Base-by-base conservation (phyloP, 2,329 filamentous ascomycete species). In the Fusarium sp. region DNA sequence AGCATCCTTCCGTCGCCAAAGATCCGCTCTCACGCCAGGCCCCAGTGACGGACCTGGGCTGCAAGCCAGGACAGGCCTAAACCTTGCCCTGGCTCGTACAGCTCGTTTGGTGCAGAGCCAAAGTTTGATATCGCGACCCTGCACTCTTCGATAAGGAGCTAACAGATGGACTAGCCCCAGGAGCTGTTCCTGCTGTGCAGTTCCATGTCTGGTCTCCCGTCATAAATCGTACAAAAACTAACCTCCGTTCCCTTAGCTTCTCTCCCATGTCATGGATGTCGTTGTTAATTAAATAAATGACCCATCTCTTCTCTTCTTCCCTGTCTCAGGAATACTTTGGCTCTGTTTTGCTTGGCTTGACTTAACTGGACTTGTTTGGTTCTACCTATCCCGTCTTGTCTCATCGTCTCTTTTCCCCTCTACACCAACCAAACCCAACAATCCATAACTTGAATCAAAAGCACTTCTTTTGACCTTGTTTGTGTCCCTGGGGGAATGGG, bases 11-110 rank as follows among this genome's bases (percentile, higher is more conserved):
- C 58, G 44, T 35, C 53, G 52, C 31, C 44, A 21, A 53, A 16
- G 8, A 24, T 65, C 69, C 69, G 70, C 71, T 44, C 61, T 66
- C 57, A 72, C 71, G 55, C 69, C 53, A 72, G 72, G 54, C 56
- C 54, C 57, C 43, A 47, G 62, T 49, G 33, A 33, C 38, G 48
- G 43, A 29, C 37, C 52, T 35, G 39, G 52, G 29, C 20, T 12
- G 11, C 13, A 21, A 7, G 21, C 29, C 24, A 50, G 47, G 47
- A 55, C 49, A 57, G 49, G 46, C 54, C 23, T 24, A 47, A 60
- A 42, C 53, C 63, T 54, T 68, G 69, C 56, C 52, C 49, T 54
- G 55, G 49, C 43, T 42, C 21, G 16, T 49, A 41, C 35, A 60
- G 26, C 33, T 28, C 28, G 42, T 35, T 58, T 41, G 24, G 31